Base-by-base conservation (phyloP, 495 filamentous ascomycete species). In the Lepraria neglecta region DNA sequence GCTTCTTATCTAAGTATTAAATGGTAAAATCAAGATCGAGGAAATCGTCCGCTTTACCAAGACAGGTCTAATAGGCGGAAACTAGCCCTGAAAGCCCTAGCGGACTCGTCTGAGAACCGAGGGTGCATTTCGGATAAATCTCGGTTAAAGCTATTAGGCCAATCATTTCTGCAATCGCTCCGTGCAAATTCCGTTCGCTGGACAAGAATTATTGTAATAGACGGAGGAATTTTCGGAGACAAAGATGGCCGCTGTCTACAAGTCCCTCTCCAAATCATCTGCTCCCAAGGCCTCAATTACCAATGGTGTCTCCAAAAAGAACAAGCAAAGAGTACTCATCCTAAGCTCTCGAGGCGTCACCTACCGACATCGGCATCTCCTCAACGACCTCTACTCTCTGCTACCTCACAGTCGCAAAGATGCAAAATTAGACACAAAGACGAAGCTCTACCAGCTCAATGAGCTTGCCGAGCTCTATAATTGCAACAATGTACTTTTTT, bases 221-320 rank as follows among this genome's bases (percentile, higher is more conserved):
- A n/a, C n/a, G n/a, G n/a, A n/a, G n/a, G n/a, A n/a, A n/a, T n/a
- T n/a, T n/a, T n/a, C n/a, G n/a, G n/a, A n/a, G n/a, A n/a, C n/a
- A n/a, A n/a, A n/a, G n/a, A 98, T 98, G 94, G 89, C 92, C 24
- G 80, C 92, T 24, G 94, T 96, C 50, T 98, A 96, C 81, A 96
- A 96, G 73, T 85, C 91, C 6, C 70, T 98, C 11, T 92, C 91
- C 1, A 91, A 91, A 6, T 31, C 62, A 3, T 52, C 51, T 4
- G 24, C 55, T 4, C 24, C 62, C 3, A 53, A 60, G 38, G 3
- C n/a, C 6, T 64, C 67, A 21, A 52, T 67, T 28, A 65, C 66
- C 27, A 75, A 74, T 63, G 74, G 71, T 58, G 71, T 69, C 35
- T 56, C 69, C 15, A 76, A 76, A 63, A 81, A 77, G 64, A 87